phyloP scores from a whole-genome alignment of 148 eudicot genomes.

The Rhododendron griersonianum region DNA sequence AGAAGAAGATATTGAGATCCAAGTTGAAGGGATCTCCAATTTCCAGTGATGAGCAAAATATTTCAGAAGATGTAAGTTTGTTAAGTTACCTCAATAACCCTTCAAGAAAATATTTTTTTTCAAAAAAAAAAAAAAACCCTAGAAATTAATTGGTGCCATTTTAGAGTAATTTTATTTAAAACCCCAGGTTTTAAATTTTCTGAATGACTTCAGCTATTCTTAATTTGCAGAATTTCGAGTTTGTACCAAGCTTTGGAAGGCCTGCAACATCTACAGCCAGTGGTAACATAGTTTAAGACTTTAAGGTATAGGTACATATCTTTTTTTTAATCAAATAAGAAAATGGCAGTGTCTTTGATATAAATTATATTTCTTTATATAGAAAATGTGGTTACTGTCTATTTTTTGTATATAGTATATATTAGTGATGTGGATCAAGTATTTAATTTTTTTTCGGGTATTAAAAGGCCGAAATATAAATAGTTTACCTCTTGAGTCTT shows the following conservation, averaged over 20 bases:
- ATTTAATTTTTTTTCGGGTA: no score
- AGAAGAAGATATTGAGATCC: constrained; percentile 11
- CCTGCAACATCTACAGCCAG: background rate
- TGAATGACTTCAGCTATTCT: background rate
- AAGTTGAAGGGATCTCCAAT: background rate
- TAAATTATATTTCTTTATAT: no score
- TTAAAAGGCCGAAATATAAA: no score
- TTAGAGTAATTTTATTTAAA: background rate
- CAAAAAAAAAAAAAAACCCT: background rate
- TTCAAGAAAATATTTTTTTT: background rate
- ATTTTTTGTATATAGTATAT: no score
- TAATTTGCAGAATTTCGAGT: constrained; percentile 3
- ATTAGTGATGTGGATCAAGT: no score
- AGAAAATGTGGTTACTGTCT: background rate
- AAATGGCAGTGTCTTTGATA: background rate
- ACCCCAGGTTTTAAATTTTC: background rate
- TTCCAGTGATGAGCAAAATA: background rate
- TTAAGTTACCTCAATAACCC: background rate
- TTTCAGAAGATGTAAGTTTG: background rate
- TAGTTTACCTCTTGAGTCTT: no score
- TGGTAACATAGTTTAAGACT: background rate
- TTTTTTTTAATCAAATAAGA: background rate
- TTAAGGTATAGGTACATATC: background rate
- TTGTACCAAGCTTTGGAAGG: constrained; percentile 6
- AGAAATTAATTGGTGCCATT: background rate